Conservation (phyloP, 1,139 yeast species). For the Geotrichum siamense region DNA sequence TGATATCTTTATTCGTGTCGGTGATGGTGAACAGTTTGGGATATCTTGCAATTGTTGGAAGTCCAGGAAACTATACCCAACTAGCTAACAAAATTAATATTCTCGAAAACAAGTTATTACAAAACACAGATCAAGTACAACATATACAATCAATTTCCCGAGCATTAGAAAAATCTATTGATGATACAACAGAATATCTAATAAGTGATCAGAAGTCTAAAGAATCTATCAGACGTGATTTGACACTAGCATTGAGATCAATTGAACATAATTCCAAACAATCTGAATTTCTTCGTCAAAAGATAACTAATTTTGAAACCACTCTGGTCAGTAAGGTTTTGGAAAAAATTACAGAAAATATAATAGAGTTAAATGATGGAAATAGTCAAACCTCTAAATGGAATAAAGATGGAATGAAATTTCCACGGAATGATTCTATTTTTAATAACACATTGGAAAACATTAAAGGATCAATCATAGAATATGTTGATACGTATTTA, state of each 20-base stretch:
- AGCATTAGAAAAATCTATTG: neutral
- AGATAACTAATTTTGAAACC: neutral
- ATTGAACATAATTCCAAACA: neutral
- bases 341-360: neutral
- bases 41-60: neutral
- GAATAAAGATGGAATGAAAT: neutral
- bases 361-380: no score
- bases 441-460: neutral
- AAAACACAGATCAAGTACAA: neutral
- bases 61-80: neutral
- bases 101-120: neutral
- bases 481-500: neutral
- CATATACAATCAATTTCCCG: neutral
- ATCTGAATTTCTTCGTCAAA: neutral
- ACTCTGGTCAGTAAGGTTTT: neutral
- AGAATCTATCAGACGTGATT: neutral
- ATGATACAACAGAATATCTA: conserved; percentile 1
- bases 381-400: no score
- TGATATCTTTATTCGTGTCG: neutral
- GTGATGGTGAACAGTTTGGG: neutral
- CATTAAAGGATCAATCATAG: neutral
- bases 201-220: neutral
- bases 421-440: neutral
- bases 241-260: neutral
- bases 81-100: neutral